phyloP scores from a whole-genome alignment of 2,329 filamentous ascomycete genomes.

The Fusarium sp. region DNA sequence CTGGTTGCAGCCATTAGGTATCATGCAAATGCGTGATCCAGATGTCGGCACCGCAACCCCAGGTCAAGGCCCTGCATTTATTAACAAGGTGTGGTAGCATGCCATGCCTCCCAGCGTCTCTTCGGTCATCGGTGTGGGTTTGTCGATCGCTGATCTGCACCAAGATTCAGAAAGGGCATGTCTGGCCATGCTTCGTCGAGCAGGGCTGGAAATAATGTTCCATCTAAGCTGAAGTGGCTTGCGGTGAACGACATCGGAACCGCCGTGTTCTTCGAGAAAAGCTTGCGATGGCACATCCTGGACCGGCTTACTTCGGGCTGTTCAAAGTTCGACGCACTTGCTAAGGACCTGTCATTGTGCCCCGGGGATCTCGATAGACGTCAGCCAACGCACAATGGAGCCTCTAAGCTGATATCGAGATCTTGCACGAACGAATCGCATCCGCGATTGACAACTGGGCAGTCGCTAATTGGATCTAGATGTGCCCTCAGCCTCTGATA shows the following conservation, averaged over 20 bases:
- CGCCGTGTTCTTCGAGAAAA: background rate
- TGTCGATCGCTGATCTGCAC: slow-evolving; percentile 28
- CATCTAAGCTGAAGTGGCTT: background rate
- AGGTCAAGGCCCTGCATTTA: background rate
- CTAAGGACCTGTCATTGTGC: background rate
- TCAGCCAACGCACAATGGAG: background rate
- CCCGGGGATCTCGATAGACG: background rate
- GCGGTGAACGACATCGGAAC: background rate
- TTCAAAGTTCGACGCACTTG: background rate
- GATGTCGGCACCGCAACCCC: slow-evolving; percentile 1
- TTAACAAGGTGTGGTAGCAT: background rate
- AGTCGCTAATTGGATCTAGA: background rate
- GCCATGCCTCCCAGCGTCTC: background rate
- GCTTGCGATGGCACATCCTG: background rate
- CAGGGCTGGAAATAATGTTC: slow-evolving; percentile 8
- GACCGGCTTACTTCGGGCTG: background rate
- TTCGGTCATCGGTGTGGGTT: slow-evolving; percentile 5
- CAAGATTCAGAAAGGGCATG: slow-evolving; percentile 18
- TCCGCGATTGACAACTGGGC: background rate
- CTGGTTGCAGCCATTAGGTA: background rate
- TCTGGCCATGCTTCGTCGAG: background rate
- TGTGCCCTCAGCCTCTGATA: background rate
- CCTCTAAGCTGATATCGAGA: background rate
- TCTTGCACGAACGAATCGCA: background rate
- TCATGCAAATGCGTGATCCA: slow-evolving; percentile 7